Evolutionary conservation across 2,329 filamentous ascomycete genomes (phyloP).

Genomic region (Claviceps digitariae): DNA sequence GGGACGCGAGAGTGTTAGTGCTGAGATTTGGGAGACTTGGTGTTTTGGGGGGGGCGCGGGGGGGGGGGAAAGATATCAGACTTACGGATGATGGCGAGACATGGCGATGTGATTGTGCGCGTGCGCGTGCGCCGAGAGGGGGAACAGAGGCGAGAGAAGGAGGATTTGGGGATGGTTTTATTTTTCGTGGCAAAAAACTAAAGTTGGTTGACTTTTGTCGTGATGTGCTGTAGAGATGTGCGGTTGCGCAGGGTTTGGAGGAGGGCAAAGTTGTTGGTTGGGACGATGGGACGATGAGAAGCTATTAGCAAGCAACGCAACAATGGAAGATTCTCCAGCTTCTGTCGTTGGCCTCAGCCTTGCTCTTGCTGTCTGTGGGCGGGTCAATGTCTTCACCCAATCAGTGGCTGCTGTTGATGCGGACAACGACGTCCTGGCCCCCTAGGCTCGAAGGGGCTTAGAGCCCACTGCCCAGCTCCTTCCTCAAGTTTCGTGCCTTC

Average conservation of each 20-base stretch:
- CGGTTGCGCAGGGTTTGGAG: not conserved
- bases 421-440: not conserved
- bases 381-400: not conserved
- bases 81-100: constrained; percentile 89
- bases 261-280: not conserved
- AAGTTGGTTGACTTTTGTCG: no score
- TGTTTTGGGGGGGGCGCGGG: not conserved
- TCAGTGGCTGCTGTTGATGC: not conserved
- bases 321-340: constrained; percentile 14
- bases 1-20: no score
- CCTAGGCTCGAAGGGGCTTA: not conserved
- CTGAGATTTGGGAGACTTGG: not conserved
- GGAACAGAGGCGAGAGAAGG: not conserved
- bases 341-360: constrained; percentile 27
- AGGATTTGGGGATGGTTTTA: not conserved
- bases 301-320: not conserved
- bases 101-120: constrained; percentile 30
- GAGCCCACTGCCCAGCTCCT: not conserved
- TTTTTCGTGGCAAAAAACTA: not conserved
- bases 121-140: not conserved
- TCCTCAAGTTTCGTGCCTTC: not conserved
- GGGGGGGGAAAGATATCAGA: constrained; percentile 9
- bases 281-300: not conserved
- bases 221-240: not conserved
- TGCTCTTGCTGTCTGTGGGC: constrained; percentile 16